Conservation (phyloP, 2,329 filamentous ascomycete genomes). For the Neoascochyta sp. region DNA sequence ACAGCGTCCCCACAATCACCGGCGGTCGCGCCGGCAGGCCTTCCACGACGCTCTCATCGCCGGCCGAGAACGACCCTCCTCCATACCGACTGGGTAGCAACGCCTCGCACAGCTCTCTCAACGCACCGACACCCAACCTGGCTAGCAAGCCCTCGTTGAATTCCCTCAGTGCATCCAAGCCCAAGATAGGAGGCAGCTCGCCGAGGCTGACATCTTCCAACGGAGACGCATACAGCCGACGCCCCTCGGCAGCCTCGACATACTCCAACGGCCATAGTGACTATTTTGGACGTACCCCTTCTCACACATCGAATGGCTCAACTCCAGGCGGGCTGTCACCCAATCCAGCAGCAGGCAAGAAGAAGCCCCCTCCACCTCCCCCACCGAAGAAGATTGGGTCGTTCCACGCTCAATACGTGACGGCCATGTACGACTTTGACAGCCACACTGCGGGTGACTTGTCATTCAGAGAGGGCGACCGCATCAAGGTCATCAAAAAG, state of each 20-base stretch:
- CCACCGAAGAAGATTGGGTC: constrained; percentile 57
- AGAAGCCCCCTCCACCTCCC: constrained; percentile 73
- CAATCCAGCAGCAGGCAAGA: constrained; percentile 55
- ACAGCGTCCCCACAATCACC: constrained; percentile 31
- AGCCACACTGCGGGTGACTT: constrained; percentile 69
- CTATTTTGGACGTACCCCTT: constrained; percentile 45
- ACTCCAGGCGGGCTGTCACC: constrained; percentile 31
- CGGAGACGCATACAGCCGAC: constrained; percentile 28
- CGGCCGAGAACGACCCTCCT: constrained; percentile 23
- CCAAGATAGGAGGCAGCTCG: constrained; percentile 30
- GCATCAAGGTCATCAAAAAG: constrained; percentile 72
- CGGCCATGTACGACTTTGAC: constrained; percentile 71
- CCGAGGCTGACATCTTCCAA: constrained; percentile 33
- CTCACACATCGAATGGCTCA: constrained; percentile 34
- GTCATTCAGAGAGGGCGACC: constrained; percentile 71
- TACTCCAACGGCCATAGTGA: constrained; percentile 27
- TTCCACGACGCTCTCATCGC: constrained; percentile 21
- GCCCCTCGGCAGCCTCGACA: constrained; percentile 31
- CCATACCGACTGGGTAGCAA: constrained; percentile 29
- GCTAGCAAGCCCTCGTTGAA: constrained; percentile 34
- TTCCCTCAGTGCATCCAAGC: constrained; percentile 33
- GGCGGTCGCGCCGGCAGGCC: constrained; percentile 27
- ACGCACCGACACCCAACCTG: constrained; percentile 24
- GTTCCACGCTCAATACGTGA: constrained; percentile 56
- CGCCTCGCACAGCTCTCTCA: constrained; percentile 31